Evolutionary conservation across 2,329 filamentous ascomycete species (phyloP).

Genomic region (Penicillium sp.): DNA sequence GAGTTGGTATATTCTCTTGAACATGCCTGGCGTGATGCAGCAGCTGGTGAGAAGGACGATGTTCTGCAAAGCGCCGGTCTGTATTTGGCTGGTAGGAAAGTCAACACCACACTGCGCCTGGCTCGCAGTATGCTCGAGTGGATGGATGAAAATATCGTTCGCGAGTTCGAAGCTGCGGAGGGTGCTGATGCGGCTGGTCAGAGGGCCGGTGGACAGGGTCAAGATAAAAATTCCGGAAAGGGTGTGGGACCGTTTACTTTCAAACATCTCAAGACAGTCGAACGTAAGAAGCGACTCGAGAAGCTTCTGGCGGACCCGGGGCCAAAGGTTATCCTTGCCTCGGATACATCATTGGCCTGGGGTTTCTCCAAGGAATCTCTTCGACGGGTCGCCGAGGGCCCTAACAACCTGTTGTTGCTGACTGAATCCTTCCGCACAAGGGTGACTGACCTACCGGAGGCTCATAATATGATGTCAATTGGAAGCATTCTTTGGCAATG

Average conservation of each 20-base stretch:
- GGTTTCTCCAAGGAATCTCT: slow-evolving; percentile 83
- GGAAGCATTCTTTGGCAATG: slow-evolving; percentile 73
- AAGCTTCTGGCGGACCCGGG: slow-evolving; percentile 55
- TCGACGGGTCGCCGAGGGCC: slow-evolving; percentile 65
- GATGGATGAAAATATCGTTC: slow-evolving; percentile 95
- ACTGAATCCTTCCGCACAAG: slow-evolving; percentile 59
- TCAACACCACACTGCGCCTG: slow-evolving; percentile 82
- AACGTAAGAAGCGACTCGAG: slow-evolving; percentile 73
- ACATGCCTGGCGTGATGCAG: slow-evolving; percentile 75
- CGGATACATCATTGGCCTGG: slow-evolving; percentile 87
- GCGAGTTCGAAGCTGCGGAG: slow-evolving; percentile 72
- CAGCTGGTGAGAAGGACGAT: slow-evolving; percentile 48
- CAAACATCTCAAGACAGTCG: slow-evolving; percentile 73
- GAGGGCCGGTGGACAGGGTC: slow-evolving; percentile 28
- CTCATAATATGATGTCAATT: slow-evolving; percentile 51
- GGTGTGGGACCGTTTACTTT: slow-evolving; percentile 78
- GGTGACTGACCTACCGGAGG: slow-evolving; percentile 15
- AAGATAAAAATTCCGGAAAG: slow-evolving; percentile 40
- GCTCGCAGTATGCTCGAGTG: slow-evolving; percentile 95
- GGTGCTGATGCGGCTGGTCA: slow-evolving; percentile 40
- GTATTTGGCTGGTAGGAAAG: slow-evolving; percentile 80
- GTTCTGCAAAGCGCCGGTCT: slow-evolving; percentile 53
- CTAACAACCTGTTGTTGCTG: slow-evolving; percentile 77
- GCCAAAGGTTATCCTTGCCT: slow-evolving; percentile 77
- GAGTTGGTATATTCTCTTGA: slow-evolving; percentile 90